These are phyloP conservation scores for Urochloa ruziziensis DNA, from an alignment of 176 grass and related monocot genomes.

Conservation along the genomic window DNA sequence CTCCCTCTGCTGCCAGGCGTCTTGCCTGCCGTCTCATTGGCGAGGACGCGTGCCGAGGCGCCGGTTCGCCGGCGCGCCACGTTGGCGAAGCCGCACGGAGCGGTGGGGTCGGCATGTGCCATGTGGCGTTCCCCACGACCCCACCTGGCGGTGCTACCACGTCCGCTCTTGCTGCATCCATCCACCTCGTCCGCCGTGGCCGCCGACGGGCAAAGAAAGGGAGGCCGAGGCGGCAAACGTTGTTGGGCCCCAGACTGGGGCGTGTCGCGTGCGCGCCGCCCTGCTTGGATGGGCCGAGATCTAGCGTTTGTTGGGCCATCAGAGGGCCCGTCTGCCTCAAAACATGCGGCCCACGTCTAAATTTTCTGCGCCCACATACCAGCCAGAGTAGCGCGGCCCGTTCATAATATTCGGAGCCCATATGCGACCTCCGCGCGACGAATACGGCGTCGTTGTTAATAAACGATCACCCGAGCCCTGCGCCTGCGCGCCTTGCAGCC, in stretches of 20 bases:
- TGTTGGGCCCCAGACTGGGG: too few relatives aligned
- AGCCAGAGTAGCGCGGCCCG: too few relatives aligned
- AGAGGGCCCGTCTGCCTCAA: too few relatives aligned
- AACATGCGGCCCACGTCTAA: too few relatives aligned
- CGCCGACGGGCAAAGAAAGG: not conserved
- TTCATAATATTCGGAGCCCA: too few relatives aligned
- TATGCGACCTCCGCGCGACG: too few relatives aligned
- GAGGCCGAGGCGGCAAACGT: not conserved
- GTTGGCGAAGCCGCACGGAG: not conserved
- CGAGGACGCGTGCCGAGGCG: not conserved
- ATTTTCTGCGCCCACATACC: too few relatives aligned
- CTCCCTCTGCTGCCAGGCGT: not conserved
- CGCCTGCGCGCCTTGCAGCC: conserved; percentile 38
- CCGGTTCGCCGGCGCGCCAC: not conserved
- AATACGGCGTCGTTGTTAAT: too few relatives aligned
- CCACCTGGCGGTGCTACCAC: conserved; percentile 5
- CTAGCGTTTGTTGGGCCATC: too few relatives aligned
- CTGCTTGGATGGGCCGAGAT: not conserved
- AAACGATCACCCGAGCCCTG: not conserved
- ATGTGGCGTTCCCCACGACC: not conserved
- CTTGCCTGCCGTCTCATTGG: not conserved
- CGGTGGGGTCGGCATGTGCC: not conserved
- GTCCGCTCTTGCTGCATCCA: not conserved
- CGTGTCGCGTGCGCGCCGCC: not conserved
- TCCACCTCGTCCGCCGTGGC: not conserved